These are phyloP conservation scores for Hordeum pubiflorum DNA, from an alignment of 202 grass and related monocot species.

Conservation along the genomic window DNA sequence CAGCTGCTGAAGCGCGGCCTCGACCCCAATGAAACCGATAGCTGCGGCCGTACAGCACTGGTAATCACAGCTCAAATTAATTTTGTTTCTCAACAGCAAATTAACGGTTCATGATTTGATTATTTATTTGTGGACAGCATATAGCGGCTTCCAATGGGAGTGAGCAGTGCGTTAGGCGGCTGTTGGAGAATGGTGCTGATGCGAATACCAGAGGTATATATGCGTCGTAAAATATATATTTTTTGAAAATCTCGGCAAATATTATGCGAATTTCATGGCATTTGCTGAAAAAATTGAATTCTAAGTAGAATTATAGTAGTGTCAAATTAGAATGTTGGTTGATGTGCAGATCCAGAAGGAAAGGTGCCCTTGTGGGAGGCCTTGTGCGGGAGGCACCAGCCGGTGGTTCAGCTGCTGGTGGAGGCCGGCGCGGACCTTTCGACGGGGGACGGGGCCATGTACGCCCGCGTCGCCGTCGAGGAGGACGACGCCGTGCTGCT, in stretches of 20 bases:
- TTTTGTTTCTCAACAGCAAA: neutral
- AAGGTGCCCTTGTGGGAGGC: constrained; percentile 63
- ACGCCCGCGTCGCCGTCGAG: constrained; percentile 34
- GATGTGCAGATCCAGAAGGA: constrained; percentile 35
- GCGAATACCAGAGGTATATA: constrained; percentile 45
- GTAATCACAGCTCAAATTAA: constrained; percentile 5
- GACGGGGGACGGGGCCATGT: constrained; percentile 25
- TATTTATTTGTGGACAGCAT: constrained; percentile 30
- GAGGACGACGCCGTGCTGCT: constrained; percentile 34
- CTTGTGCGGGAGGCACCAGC: constrained; percentile 25
- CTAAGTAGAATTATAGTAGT: neutral
- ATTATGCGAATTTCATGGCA: no score
- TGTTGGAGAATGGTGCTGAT: constrained; percentile 63
- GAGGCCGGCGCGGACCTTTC: constrained; percentile 40
- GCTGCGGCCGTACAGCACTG: constrained; percentile 47
- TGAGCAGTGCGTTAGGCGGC: constrained; percentile 43
- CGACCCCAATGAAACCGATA: constrained; percentile 57
- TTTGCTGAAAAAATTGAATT: neutral
- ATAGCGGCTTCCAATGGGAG: constrained; percentile 63
- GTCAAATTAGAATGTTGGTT: neutral
- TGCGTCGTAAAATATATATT: neutral
- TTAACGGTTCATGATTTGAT: neutral
- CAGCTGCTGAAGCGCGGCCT: constrained; percentile 62
- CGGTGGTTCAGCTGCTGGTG: constrained; percentile 21
- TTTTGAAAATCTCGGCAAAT: neutral